Evolutionary conservation across 192 early-diverging fungal species (phyloP).

Genomic region (Ramicandelaber brevisporus): DNA sequence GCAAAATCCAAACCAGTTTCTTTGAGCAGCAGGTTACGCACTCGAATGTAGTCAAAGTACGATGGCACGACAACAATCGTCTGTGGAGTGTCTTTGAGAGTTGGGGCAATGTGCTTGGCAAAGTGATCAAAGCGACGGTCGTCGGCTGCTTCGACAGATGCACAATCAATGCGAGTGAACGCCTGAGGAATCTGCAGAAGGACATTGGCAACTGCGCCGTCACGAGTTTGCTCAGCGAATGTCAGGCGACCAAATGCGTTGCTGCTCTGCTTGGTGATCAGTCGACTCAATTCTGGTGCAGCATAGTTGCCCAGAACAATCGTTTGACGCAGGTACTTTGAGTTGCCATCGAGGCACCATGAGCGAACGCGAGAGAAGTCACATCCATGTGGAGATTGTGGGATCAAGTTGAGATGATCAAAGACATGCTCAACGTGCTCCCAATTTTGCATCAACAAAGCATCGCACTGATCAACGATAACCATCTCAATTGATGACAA

Average conservation of each 20-base stretch:
- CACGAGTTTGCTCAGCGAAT: too few species aligned
- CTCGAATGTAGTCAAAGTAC: constrained; percentile 89
- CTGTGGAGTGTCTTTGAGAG: constrained; percentile 24
- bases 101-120: constrained; percentile 26
- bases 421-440: constrained; percentile 76
- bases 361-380: constrained; percentile 80
- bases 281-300: constrained; percentile 75
- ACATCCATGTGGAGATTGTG: constrained; percentile 76
- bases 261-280: constrained; percentile 67
- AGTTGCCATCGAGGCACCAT: constrained; percentile 65
- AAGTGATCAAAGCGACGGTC: constrained; percentile 75
- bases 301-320: constrained; percentile 55
- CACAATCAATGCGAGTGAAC: constrained; percentile 45
- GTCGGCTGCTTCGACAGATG: constrained; percentile 26
- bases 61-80: constrained; percentile 67
- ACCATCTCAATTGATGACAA: constrained; percentile 79
- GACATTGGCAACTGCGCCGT: constrained; percentile 54
- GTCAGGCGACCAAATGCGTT: too few species aligned
- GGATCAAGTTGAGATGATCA: constrained; percentile 60
- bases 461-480: constrained; percentile 63
- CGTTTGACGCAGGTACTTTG: constrained; percentile 73
- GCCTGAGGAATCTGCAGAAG: constrained; percentile 54
- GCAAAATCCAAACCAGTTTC: constrained; percentile 49
- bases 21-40: constrained; percentile 70
- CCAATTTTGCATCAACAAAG: constrained; percentile 96